Evolutionary conservation across 495 filamentous ascomycete genomes (phyloP), one percentile per base, ranked within the genome.

Genomic region (Trichoderma asperelloides): DNA sequence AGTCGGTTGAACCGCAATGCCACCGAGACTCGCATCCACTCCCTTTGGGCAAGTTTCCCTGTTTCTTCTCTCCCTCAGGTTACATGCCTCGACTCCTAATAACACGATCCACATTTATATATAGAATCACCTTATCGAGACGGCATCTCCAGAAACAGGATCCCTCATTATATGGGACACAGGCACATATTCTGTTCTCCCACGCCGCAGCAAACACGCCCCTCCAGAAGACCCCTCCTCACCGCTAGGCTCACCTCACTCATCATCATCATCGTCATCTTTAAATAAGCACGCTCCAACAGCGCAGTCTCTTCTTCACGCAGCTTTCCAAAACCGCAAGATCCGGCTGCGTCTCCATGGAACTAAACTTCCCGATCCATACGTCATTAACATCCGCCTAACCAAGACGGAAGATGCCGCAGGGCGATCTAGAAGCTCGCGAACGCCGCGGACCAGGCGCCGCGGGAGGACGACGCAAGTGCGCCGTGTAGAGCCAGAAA

Each of bases 111-210:
- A 11, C 16, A 63, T 37, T 23, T 16, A 21, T 3, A 13, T 27
- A 27, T 66, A 89, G 85, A 89, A 88, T 67, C 86, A 90, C 73
- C 81, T 89, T 8, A 84, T 88, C 60, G 88, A 90, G 70, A 87
- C 85, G 0, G 87, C 84, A 8, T 87, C 84, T 2, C 62, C 69
- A 13, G 75, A 76, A 15, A 88, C 86, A 0, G 88, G 88, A 2
- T 88, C 84, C 18, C 77, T 90, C 18, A 81, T 90, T 16, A 87
- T 90, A 43, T 90, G 87, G 88, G 88, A 90, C 67, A 89, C 86
- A 0, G 88, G 87, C 9, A 86, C 87, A 66, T 89, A 89, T 70
- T 77, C 80, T 64, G 70, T 89, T 28, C 77, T 90, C 3, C 81
- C 84, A 2, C 77, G 68, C 5, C 63, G 49, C 28, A 70, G 64